Conservation (phyloP, 1,284 basidiomycete species). For the Psilocybe mexicana region DNA sequence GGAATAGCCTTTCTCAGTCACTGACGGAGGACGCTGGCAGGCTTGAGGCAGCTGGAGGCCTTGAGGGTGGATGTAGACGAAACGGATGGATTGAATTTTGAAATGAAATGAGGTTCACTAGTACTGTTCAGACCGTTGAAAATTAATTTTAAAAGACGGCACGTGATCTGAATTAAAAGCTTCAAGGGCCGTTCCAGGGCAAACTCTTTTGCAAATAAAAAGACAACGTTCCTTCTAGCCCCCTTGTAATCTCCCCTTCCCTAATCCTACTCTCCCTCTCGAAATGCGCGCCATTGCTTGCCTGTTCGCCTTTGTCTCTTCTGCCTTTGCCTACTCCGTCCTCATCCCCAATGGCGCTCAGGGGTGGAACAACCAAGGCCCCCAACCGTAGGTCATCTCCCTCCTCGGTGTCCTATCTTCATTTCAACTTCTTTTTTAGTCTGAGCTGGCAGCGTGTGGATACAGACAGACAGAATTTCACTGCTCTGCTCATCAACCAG, state of each 20-base stretch:
- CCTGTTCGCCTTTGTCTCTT: constrained; percentile 54
- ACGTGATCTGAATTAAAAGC: not conserved
- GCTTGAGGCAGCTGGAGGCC: not conserved
- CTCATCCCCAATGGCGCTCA: constrained; percentile 47
- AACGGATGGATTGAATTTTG: too few species aligned
- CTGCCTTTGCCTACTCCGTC: constrained; percentile 62
- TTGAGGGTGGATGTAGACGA: too few species aligned
- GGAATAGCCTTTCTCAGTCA: not conserved
- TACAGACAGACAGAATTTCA: constrained; percentile 69
- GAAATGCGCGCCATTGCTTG: constrained; percentile 49
- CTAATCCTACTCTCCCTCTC: constrained; percentile 5
- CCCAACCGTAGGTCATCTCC: constrained; percentile 43
- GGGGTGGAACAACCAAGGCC: constrained; percentile 60
- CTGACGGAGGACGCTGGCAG: not conserved
- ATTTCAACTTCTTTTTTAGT: constrained; percentile 23
- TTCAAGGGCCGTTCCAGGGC: not conserved
- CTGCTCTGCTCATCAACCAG: constrained; percentile 65
- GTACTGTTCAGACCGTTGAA: too few species aligned
- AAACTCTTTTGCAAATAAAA: not conserved
- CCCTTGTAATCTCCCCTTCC: constrained; percentile 19
- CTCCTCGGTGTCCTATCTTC: not conserved
- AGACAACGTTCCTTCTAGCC: constrained; percentile 10
- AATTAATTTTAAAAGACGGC: not conserved
- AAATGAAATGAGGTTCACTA: too few species aligned
- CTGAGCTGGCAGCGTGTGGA: constrained; percentile 64